A percentile compares a stretch with the other conserved stretches of the same genome.
These are phyloP conservation scores for Taxawa tesnikishii DNA, from an alignment of 2,329 filamentous ascomycete species.

Conservation along the genomic window DNA sequence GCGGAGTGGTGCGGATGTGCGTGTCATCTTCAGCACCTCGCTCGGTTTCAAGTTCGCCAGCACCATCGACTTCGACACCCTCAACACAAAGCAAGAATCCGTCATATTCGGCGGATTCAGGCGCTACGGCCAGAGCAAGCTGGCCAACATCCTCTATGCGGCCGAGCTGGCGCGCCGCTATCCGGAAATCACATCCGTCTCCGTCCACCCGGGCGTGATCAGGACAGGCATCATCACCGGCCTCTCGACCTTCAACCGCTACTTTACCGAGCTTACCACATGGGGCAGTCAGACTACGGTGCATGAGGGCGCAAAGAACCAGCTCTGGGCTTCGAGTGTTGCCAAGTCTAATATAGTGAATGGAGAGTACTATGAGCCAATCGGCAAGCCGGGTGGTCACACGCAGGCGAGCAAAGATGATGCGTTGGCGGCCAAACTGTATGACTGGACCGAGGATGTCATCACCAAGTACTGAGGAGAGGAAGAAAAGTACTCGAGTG, in stretches of 20 bases:
- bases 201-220: constrained; percentile 31
- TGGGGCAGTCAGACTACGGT: constrained; percentile 8
- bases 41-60: constrained; percentile 14
- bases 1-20: constrained; percentile 25
- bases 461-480: too few species aligned
- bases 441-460: constrained; percentile 20
- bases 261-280: constrained; percentile 1
- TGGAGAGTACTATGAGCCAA: constrained; percentile 26
- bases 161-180: constrained; percentile 29
- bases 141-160: constrained; percentile 36
- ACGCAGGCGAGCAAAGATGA: too few species aligned
- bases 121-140: constrained; percentile 37
- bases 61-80: constrained; percentile 17
- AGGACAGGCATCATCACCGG: constrained; percentile 25
- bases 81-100: constrained; percentile 16
- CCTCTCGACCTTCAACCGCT: constrained; percentile 19
- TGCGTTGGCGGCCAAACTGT: constrained; percentile 20
- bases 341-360: constrained; percentile 9
- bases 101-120: too few species aligned
- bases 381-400: constrained; percentile 17
- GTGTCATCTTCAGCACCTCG: constrained; percentile 28
- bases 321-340: constrained; percentile 15
- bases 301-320: constrained; percentile 13
- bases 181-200: constrained; percentile 26
- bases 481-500: too few species aligned